Base-by-base conservation (phyloP, 352 stramenopile genomes). In the Pythium apleroticum region DNA sequence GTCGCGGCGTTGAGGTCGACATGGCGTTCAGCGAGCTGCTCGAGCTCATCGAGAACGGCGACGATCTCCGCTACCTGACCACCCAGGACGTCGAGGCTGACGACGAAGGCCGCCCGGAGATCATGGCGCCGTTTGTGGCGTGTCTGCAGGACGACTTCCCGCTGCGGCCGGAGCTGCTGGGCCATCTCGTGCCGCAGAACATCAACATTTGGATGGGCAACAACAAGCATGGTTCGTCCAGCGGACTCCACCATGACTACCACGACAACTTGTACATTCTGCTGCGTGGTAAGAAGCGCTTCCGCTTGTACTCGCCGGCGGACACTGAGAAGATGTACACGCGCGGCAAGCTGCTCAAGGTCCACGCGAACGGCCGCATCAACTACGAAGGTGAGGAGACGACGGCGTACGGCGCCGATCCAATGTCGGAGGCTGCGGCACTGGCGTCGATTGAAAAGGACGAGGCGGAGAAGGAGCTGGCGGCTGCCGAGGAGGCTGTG, bases 251-350 rank as follows among this genome's bases (percentile, higher is more conserved):
- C 76, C 97, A 99, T 68, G 97, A 99, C 75, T 98, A 98, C 86
- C 97, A 99, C 74, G 97, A 99, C 81, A 99, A 99, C 70, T 69
- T 99, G 27, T 99, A 99, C 77, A 86, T 99, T 45, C 52, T 99
- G 24, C 67, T 99, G 41, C 75, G 84, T 33, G 97, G 97, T 24
- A 85, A 77, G 54, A 99, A 99, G 76, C 76, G 71, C 19, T 99
- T 99, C 81, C 90, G 91, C 27, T 72, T 99, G 33, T 99, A 96
- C 72, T 93, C 82, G 50, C 96, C 96, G 6, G 78, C 74, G 2
- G 88, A 98, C 64, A 80, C 93, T 6, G 66, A 90, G 11, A 73
- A 86, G 57, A 97, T 99, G 91, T 98, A 99, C 70, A 96, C 89
- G 33, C 77, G 80, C 41, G 96, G 96, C 27, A 75, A 75, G 50